Base-by-base conservation (phyloP, 1,139 yeast species). In the Yamadazyma diospyri region DNA sequence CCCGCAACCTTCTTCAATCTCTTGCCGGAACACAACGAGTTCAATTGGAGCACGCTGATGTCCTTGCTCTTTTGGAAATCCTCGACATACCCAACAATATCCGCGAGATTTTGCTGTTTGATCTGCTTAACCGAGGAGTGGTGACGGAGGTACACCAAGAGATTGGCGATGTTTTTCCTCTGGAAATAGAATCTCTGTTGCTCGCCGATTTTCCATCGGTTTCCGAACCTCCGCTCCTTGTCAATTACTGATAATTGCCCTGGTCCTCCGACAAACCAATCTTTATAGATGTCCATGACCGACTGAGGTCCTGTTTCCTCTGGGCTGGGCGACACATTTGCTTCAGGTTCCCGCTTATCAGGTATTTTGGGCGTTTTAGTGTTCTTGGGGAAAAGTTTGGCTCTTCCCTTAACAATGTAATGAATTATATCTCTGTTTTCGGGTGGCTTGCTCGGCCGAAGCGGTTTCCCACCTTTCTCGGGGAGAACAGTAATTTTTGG, bases 11-110 rank as follows among this genome's bases (percentile, higher is more conserved):
- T 23, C 4, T 10, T 23, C 13, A 23, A 10, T 5, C 10, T 11
- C 6, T 23, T 6, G 5, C 15, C 15, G 10, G 13, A 14, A 23
- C 25, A 23, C 25, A 23, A 6, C 13, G 25, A 12, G 15, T 23
- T 23, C n/a, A 23, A 23, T 4, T 23, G 10, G 4, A 23, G 9
- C 13, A 23, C 25, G 9, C 16, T 13, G 5, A 23, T 9, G 16
- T 23, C 15, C 13, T 23, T 23, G 7, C n/a, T 9, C 9, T 13
- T n/a, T 4, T 15, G 25, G 7, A 23, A 23, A 11, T 11, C 9
- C 16, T 23, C 25, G 15, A 23, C 25, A 23, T 23, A 23, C 9
- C 10, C 15, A 4, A 23, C 25, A 6, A 23, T 23, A 23, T 23
- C 25, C 9, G 9, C 16, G 15, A 23, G 13, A 12, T 23, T 13